Evolutionary conservation across 768 basidiomycete species (phyloP), one percentile per base, ranked within the genome.

Genomic region (Tylopilus vinaceipallidus): DNA sequence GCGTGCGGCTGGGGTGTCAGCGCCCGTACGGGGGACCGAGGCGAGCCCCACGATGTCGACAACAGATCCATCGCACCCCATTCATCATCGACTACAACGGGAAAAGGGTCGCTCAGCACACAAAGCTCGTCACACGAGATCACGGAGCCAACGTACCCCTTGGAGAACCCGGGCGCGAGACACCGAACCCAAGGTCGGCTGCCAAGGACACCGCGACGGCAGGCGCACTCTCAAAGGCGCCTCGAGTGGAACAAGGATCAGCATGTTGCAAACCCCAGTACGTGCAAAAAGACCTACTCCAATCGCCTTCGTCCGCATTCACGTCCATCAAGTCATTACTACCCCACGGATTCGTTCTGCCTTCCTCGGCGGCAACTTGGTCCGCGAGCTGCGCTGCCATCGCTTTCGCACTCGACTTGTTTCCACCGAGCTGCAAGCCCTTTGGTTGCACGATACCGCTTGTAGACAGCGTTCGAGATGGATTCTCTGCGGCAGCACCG

Each of bases 231-330:
- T 91, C 88, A 56, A 92, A 92, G n/a, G 83, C 86, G 62, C 82
- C 90, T 86, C 45, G 12, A 40, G n/a, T 2, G 26, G 16, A n/a
- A 7, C n/a, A 11, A 42, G 1, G 6, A 3, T 35, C 19, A 47
- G 36, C 1, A 33, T 2, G 2, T 6, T 6, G 34, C 7, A 24
- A 13, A 12, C 16, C 40, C 5, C 11, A 36, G n/a, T 22, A 33
- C 20, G 39, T 33, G n/a, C 30, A n/a, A n/a, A 17, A 50, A 12
- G 3, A 76, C 86, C 63, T 64, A 90, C 95, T 88, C 95, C 95
- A 99, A 63, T 98, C 95, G 59, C 86, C 95, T 22, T 84, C 80
- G 59, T 98, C 95, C 0, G 90, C 93, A 61, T 93, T 86, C 4
- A 98, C 84, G 62, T 99, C 94, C 65, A 98, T 95, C 49, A 98